Evolutionary conservation across 1,284 basidiomycete species (phyloP).

Genomic region (Butyriboletus appendiculatus): DNA sequence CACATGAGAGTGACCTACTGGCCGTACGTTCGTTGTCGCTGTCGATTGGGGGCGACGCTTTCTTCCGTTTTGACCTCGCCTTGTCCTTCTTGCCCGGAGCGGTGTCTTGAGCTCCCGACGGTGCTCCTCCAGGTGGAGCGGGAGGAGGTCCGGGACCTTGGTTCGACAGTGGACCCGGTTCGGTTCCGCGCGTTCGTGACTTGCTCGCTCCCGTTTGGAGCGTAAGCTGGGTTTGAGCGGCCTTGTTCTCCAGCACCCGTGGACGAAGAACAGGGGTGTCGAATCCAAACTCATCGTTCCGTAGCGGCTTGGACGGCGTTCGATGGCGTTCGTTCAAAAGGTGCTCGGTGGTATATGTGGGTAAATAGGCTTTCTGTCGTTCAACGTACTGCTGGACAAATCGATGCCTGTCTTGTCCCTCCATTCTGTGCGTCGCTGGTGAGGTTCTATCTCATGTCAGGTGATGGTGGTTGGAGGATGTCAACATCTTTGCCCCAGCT

Average conservation of each 20-base stretch:
- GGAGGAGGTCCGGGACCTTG: background rate
- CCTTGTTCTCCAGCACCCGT: slow-evolving; percentile 33
- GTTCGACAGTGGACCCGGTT: background rate
- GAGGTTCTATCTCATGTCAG: background rate
- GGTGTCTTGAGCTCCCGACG: slow-evolving; percentile 18
- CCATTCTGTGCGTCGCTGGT: slow-evolving; percentile 10
- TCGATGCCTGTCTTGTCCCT: slow-evolving; percentile 43
- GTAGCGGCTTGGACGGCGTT: slow-evolving; percentile 14
- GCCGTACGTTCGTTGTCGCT: slow-evolving; percentile 37
- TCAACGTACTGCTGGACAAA: slow-evolving; percentile 51
- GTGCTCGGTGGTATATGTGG: slow-evolving; percentile 48
- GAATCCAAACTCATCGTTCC: slow-evolving; percentile 41
- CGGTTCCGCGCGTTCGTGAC: slow-evolving; percentile 1
- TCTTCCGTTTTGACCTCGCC: slow-evolving; percentile 15
- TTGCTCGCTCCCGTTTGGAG: slow-evolving; percentile 2
- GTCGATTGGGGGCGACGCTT: slow-evolving; percentile 7
- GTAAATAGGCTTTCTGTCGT: slow-evolving; percentile 47
- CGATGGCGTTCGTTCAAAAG: slow-evolving; percentile 33
- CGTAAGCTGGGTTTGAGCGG: background rate
- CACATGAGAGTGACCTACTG: slow-evolving; percentile 27
- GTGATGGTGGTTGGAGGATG: background rate
- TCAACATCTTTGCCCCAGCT: background rate
- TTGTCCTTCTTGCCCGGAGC: slow-evolving; percentile 17
- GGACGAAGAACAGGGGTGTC: slow-evolving; percentile 61
- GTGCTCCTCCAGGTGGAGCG: background rate